phyloP scores from a whole-genome alignment of 1,284 basidiomycete genomes.

The Cryptococcus wingfieldii region DNA sequence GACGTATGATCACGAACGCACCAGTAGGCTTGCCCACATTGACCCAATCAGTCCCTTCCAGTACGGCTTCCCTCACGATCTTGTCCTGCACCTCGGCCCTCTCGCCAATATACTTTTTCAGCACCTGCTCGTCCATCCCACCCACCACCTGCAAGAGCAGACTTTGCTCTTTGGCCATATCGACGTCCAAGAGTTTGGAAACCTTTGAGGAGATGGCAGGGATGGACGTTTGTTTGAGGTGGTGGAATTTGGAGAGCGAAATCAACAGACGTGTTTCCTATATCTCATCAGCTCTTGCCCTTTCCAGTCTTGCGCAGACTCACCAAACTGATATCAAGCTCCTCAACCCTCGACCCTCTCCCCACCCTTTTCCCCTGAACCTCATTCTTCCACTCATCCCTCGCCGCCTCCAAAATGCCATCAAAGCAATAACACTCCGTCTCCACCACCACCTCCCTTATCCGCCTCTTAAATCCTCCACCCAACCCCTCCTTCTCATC shows the following conservation, averaged over 20 bases:
- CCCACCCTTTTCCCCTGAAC: not conserved
- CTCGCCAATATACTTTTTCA: slow-evolving; percentile 78
- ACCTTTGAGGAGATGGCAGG: slow-evolving; percentile 78
- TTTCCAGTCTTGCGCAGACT: not conserved
- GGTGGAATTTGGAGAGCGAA: slow-evolving; percentile 82
- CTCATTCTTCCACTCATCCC: slow-evolving; percentile 2
- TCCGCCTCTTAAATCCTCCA: slow-evolving; percentile 55
- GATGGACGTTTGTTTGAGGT: slow-evolving; percentile 66
- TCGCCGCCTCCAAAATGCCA: slow-evolving; percentile 75
- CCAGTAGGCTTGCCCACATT: slow-evolving; percentile 82
- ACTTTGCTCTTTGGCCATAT: slow-evolving; percentile 71
- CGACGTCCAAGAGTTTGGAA: slow-evolving; percentile 68
- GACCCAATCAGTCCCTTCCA: slow-evolving; percentile 86
- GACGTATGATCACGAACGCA: slow-evolving; percentile 44
- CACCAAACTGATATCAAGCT: no score
- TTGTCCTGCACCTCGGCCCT: slow-evolving; percentile 64
- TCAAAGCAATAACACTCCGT: slow-evolving; percentile 83
- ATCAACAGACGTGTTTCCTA: slow-evolving; percentile 84
- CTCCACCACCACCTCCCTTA: slow-evolving; percentile 83
- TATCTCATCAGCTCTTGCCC: not conserved
- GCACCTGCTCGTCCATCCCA: slow-evolving; percentile 80
- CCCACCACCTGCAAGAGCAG: slow-evolving; percentile 71
- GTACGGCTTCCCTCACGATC: slow-evolving; percentile 72
- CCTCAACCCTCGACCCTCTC: slow-evolving; percentile 7
- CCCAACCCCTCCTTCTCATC: slow-evolving; percentile 32